Evolutionary conservation across 2,329 filamentous ascomycete species (phyloP), one percentile per base, ranked within the genome.

Genomic region (Paracamarosporium sp.): DNA sequence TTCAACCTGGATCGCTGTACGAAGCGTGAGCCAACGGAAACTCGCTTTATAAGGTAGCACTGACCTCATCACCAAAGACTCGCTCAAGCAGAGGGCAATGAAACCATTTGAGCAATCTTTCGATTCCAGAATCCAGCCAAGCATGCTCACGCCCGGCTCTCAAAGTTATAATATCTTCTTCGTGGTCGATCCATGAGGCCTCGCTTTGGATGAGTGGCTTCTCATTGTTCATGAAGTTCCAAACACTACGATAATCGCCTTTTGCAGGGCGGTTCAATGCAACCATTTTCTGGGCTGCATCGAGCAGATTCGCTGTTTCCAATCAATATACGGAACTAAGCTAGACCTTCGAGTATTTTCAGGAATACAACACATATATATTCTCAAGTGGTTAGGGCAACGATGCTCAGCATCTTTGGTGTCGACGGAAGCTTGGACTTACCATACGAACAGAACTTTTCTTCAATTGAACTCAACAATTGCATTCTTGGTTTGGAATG

Each of bases 151-250:
- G 77, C 51, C 78, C 60, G 0, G 77, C 76, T 2, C 72, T 64
- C 4, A 76, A 61, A 0, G 80, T 60, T 0, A 81, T 67, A 0
- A 81, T 53, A 53, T 81, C 79, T 48, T 79, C 77, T 59, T 76
- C 77, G 2, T 70, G 60, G 8, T 70, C 60, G 12, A 79, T 72
- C 57, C 74, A 81, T 4, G 74, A 66, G 17, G 46, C 60, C 15
- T 78, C 73, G 22, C 48, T 59, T 27, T 63, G 25, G 5, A 53
- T 33, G 2, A 62, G 15, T 22, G 47, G 55, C 11, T 64, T 31
- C 4, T 47, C 46, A 22, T 55, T 57, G 4, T 46, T n/a, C 59
- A 62, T 47, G 22, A 30, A 50, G 20, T 43, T 54, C 13, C 28
- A 28, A 17, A 47, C 30, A 28, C 20, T 57, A 24, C 11, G 35